Conservation (phyloP, 176 grass and related monocot species). For the Hsuehochloa calcarea region DNA sequence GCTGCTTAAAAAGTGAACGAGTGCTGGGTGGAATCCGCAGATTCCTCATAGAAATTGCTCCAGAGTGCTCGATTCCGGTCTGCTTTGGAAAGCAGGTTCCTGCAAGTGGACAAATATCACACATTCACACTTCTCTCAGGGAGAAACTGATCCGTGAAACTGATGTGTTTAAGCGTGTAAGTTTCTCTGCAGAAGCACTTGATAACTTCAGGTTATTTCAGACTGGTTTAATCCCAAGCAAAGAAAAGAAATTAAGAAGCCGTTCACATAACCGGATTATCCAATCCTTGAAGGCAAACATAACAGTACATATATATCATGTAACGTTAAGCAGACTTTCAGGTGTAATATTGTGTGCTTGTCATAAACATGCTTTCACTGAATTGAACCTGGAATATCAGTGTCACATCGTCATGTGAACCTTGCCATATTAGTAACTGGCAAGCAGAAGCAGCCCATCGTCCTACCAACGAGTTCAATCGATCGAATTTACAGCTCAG, state of each 20-base stretch:
- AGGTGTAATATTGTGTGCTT: too few relatives aligned
- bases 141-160: background rate
- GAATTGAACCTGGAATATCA: too few relatives aligned
- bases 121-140: background rate
- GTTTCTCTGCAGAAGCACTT: background rate
- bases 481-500: too few relatives aligned
- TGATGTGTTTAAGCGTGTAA: background rate
- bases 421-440: too few relatives aligned
- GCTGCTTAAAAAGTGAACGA: background rate
- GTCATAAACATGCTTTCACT: too few relatives aligned
- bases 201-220: background rate
- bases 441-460: too few relatives aligned
- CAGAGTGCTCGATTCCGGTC: constrained; percentile 5
- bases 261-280: background rate
- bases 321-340: too few relatives aligned
- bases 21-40: background rate
- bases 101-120: constrained; percentile 8
- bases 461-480: too few relatives aligned
- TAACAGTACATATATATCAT: too few relatives aligned
- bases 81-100: background rate
- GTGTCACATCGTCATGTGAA: too few relatives aligned
- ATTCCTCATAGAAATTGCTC: constrained; percentile 2
- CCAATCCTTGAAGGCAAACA: background rate
- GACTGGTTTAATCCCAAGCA: background rate
- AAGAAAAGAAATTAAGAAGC: background rate